Base-by-base conservation (phyloP, 345 rosid species). In the Linum usitatissimum region DNA sequence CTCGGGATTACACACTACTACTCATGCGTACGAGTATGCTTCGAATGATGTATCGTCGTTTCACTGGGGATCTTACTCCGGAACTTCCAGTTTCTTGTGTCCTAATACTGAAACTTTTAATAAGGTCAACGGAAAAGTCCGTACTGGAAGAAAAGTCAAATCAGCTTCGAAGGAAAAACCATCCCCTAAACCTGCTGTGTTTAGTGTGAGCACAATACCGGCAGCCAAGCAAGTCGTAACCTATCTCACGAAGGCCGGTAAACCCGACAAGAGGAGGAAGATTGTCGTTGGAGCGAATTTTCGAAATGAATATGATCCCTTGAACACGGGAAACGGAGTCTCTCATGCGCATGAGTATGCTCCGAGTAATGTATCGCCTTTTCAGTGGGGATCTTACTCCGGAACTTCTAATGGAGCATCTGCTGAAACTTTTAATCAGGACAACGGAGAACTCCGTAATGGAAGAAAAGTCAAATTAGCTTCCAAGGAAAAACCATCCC, bases 241-340 rank as follows among this genome's bases (percentile, higher is more conserved):
- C 15, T 55, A 17, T 14, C 59, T 55, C 14, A 20, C 75, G 36
- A 87, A 80, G 71, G 66, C 71, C 4, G 68, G 79, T 49, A 76
- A 81, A 70, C 83, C 83, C 64, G 87, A 79, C 76, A 93, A 93
- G 87, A 90, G 81, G 70, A 81, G 88, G 77, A 87, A 86, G 77
- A 79, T 85, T 71, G 66, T 64, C 18, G 65, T 77, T 17, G 92
- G 71, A 56, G 20, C 88, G 17, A 61, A 30, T 55, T 71, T 73
- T 64, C 78, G 66, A 59, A 84, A 82, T 62, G 94, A 2, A 23
- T 23, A 23, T 2, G 28, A 23, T 23, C 28, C 28, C 28, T 23
- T 23, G 28, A 23, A 23, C 28, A 23, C 28, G 28, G 28, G 28
- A 23, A 23, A 23, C 28, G 28, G 28, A 23, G 28, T 23, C 28